These are phyloP conservation scores for Hirsutella thompsonii DNA, from an alignment of 2,329 filamentous ascomycete genomes.

Conservation along the genomic window DNA sequence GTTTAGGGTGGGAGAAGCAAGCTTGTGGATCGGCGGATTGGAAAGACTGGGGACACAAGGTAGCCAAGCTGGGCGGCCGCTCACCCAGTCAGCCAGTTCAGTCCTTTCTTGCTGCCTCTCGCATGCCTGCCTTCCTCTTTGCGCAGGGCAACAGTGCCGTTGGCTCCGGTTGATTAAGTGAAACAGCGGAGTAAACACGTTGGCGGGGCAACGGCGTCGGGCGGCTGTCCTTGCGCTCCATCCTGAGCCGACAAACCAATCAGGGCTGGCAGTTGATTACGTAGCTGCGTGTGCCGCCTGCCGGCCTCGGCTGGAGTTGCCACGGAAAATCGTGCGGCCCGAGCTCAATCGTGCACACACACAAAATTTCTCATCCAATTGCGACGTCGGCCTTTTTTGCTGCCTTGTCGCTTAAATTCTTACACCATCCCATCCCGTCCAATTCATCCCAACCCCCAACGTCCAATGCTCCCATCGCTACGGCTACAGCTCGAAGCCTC, in stretches of 20 bases:
- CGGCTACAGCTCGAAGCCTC: neutral
- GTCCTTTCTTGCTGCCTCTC: too few species aligned
- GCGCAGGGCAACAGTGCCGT: constrained; percentile 2
- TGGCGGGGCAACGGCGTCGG: constrained; percentile 18
- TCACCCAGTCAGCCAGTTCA: too few species aligned
- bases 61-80: too few species aligned
- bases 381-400: neutral
- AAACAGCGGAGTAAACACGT: constrained; percentile 17
- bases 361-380: neutral
- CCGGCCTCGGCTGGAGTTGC: too few species aligned
- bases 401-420: too few species aligned
- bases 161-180: neutral
- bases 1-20: neutral
- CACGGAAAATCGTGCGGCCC: neutral
- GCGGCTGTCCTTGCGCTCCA: neutral
- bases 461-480: neutral
- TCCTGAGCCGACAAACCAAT: neutral
- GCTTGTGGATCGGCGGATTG: too few species aligned
- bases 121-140: constrained; percentile 3
- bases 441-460: too few species aligned
- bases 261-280: neutral
- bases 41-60: too few species aligned
- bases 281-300: too few species aligned
- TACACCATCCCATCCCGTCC: too few species aligned
- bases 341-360: constrained; percentile 1